These are phyloP conservation scores for Sporothrix euskadiensis DNA, from an alignment of 2,329 filamentous ascomycete species.

Conservation along the genomic window DNA sequence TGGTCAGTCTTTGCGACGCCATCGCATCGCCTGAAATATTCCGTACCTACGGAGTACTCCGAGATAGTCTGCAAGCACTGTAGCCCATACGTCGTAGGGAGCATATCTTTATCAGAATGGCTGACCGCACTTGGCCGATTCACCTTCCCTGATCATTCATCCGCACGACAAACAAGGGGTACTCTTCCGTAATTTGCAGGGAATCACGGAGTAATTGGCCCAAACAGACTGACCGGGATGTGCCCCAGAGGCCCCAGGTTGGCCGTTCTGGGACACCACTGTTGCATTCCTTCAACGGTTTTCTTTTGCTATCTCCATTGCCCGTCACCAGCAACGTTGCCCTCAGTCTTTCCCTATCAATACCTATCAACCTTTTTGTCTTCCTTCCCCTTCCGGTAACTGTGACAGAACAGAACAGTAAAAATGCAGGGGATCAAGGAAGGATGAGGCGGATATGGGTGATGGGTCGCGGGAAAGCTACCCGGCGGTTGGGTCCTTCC, in stretches of 20 bases:
- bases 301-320: not conserved
- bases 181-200: slow-evolving; percentile 9
- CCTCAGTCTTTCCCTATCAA: not conserved
- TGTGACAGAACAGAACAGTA: not conserved
- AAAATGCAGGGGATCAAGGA: not conserved
- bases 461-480: not conserved
- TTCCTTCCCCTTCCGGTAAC: not conserved
- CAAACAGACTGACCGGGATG: not conserved
- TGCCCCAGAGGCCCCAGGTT: not conserved
- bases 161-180: not conserved
- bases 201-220: not conserved
- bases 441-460: not conserved
- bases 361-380: not conserved
- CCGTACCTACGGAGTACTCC: not conserved
- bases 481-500: slow-evolving; percentile 16
- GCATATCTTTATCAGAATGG: not conserved
- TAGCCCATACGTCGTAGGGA: no score
- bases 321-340: slow-evolving; percentile 18
- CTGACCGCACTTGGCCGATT: not conserved
- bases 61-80: no score
- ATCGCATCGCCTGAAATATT: not conserved
- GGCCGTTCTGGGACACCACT: not conserved
- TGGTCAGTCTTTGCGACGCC: not conserved
- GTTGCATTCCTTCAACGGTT: slow-evolving; percentile 1
- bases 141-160: not conserved